Percentiles rank a stretch among this genome's conserved stretches.
Conservation (phyloP, 768 basidiomycete species). For the Calocybe cyanea region DNA sequence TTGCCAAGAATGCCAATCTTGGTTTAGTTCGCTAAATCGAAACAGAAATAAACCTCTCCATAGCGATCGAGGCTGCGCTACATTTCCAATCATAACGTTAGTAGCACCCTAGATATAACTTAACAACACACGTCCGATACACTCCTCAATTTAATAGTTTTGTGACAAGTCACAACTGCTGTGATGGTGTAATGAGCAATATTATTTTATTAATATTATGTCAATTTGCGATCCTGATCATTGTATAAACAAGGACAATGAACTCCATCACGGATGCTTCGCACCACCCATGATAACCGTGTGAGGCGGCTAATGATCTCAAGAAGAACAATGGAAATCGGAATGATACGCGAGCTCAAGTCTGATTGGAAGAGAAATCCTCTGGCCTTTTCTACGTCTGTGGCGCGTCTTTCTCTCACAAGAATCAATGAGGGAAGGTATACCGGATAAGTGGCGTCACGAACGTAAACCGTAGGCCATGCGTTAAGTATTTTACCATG, state of each 20-base stretch:
- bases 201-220: too few species aligned
- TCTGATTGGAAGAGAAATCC: constrained; percentile 25
- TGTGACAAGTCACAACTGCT: too few species aligned
- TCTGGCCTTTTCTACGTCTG: constrained; percentile 18
- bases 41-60: constrained; percentile 8
- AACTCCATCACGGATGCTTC: constrained; percentile 5
- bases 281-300: constrained; percentile 19
- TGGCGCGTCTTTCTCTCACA: constrained; percentile 27
- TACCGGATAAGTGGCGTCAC: constrained; percentile 42
- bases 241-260: too few species aligned
- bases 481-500: constrained; percentile 22
- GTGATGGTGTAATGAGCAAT: too few species aligned
- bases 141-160: constrained; percentile 10
- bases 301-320: constrained; percentile 18
- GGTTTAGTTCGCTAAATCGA: constrained; percentile 1
- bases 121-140: too few species aligned
- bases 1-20: background rate
- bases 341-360: constrained; percentile 18
- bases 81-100: constrained; percentile 4
- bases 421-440: constrained; percentile 20
- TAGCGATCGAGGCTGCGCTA: constrained; percentile 4
- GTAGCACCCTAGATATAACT: constrained; percentile 11
- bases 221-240: too few species aligned
- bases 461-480: constrained; percentile 36
- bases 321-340: constrained; percentile 8